Evolutionary conservation across 2,329 filamentous ascomycete genomes (phyloP), one percentile per base, ranked within the genome.

Genomic region (Pyricularia sp.): DNA sequence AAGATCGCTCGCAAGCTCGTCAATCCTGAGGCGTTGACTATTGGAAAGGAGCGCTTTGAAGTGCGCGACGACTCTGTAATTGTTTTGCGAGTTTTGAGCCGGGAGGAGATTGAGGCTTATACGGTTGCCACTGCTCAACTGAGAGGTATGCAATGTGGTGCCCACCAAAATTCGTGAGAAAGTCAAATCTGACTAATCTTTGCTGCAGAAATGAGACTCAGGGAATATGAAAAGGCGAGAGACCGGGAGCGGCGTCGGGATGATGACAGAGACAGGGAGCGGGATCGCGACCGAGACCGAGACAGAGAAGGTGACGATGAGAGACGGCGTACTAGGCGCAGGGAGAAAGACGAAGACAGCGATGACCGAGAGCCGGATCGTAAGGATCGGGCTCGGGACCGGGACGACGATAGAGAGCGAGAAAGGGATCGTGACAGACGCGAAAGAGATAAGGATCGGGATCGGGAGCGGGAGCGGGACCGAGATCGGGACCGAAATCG

Each of bases 11-110:
- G 93, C 65, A 87, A 88, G 69, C 83, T 96, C 65, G 93, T 97
- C 70, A 97, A 96, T 70, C 92, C 93, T 0, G 89, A 93, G 70
- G 92, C 93, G 0, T 78, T 97, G 61, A 89, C 90, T 66, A 83
- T 90, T 67, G 89, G 90, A n/a, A 90, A 94, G 70, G 93, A 97
- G 77, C 83, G 93, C 33, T 97, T 89, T 69, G 93, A 97, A 75
- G 90, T 96, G 70, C 85, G 92, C n/a, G 85, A 92, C 66, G 92
- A 96, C 72, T 96, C 92, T 74, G 92, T 97, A 66, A 96, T 97
- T 74, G 92, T 97, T 2, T 80, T 97, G 65, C 83, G 93, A 65
- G 93, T 97, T 8, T 75, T 97, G 73, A 90, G 86, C 62, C 90
- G 89, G 75, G 90, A 96, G 69, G 92, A 97, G 72, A 96, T 97